Conservation (phyloP, 768 basidiomycete species). For the Sarcodon sp. region DNA sequence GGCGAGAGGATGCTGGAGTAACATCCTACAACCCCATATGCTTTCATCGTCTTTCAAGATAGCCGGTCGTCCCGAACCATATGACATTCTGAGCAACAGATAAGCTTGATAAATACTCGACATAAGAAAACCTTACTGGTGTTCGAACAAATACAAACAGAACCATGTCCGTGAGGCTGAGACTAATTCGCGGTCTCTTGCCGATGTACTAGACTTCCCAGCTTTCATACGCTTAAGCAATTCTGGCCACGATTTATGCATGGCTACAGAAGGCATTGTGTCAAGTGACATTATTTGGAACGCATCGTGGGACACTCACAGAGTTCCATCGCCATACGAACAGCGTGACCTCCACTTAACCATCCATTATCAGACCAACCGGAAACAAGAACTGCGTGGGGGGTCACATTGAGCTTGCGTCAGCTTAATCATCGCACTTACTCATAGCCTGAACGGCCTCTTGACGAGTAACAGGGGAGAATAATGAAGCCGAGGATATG, state of each 20-base stretch:
- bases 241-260: conserved; percentile 88
- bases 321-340: conserved; percentile 91
- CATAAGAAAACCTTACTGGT: conserved; percentile 52
- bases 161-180: conserved; percentile 86
- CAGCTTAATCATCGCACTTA: conserved; percentile 21
- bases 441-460: conserved; percentile 94
- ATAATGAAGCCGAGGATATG: conserved; percentile 78
- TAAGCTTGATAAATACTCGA: not conserved
- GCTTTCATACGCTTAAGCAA: conserved; percentile 68
- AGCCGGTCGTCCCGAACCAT: conserved; percentile 88
- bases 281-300: not conserved
- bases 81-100: conserved; percentile 58
- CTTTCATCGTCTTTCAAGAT: conserved; percentile 90
- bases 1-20: conserved; percentile 78
- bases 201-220: conserved; percentile 39
- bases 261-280: conserved; percentile 29
- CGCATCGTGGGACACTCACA: conserved; percentile 31
- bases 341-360: conserved; percentile 92
- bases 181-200: conserved; percentile 67
- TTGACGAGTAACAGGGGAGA: conserved; percentile 70
- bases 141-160: conserved; percentile 86
- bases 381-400: conserved; percentile 61
- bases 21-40: conserved; percentile 65
- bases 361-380: conserved; percentile 97
- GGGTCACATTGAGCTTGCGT: not conserved